Evolutionary conservation across 2,329 filamentous ascomycete species (phyloP).

Genomic region (Cercospora citrullina): DNA sequence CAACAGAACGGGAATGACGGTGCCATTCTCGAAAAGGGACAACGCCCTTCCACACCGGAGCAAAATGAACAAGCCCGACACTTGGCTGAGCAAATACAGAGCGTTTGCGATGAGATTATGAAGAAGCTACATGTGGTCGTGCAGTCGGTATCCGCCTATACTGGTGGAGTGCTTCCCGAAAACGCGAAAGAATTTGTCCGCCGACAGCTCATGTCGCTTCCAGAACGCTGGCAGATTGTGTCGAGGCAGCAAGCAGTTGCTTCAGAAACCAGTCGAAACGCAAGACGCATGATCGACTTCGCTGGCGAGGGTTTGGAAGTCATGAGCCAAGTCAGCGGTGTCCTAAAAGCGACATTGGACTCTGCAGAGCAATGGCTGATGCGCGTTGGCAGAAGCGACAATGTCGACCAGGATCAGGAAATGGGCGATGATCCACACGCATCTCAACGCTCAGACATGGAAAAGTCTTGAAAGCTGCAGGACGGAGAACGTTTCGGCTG

Average conservation of each 20-base stretch:
- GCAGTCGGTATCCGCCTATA: constrained; percentile 81
- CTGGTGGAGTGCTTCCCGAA: constrained; percentile 85
- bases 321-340: constrained; percentile 85
- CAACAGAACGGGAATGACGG: constrained; percentile 54
- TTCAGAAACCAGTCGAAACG: constrained; percentile 55
- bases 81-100: constrained; percentile 76
- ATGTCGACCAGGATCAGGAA: constrained; percentile 18
- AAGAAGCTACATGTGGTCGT: constrained; percentile 71
- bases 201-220: constrained; percentile 78
- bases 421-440: constrained; percentile 21
- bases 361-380: constrained; percentile 93
- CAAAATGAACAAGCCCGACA: constrained; percentile 49
- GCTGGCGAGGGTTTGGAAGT: constrained; percentile 91
- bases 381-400: constrained; percentile 30
- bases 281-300: constrained; percentile 77
- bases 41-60: constrained; percentile 37
- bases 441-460: constrained; percentile 15
- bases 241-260: constrained; percentile 44
- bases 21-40: constrained; percentile 31
- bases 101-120: constrained; percentile 54
- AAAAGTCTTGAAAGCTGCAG: constrained; percentile 21
- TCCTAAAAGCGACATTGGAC: constrained; percentile 84
- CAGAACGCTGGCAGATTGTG: constrained; percentile 76
- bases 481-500: neutral
- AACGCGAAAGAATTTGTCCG: constrained; percentile 83